phyloP scores from a whole-genome alignment of 1,284 basidiomycete genomes.

The Prillingera fragicola region DNA sequence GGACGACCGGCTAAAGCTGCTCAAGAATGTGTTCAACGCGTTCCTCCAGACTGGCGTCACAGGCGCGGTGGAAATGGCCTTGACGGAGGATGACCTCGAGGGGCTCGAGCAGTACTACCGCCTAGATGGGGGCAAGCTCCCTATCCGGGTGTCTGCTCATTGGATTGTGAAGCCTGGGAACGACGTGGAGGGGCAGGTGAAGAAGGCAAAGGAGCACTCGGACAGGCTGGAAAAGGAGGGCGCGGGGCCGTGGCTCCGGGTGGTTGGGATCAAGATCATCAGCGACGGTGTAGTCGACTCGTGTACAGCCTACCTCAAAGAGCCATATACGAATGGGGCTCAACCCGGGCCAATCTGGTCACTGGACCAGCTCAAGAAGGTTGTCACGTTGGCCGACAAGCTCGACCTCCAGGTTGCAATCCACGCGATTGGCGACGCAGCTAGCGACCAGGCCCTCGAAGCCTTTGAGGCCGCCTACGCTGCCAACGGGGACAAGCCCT shows the following conservation, averaged over 20 bases:
- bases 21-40: slow-evolving; percentile 19
- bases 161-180: slow-evolving; percentile 23
- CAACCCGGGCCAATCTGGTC: slow-evolving; percentile 29
- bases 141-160: slow-evolving; percentile 22
- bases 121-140: slow-evolving; percentile 14
- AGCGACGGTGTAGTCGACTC: slow-evolving; percentile 32
- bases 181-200: slow-evolving; percentile 14
- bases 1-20: slow-evolving; percentile 15
- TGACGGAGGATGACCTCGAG: slow-evolving; percentile 18
- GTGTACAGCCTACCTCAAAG: slow-evolving; percentile 30
- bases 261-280: slow-evolving; percentile 36
- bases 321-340: slow-evolving; percentile 24
- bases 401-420: slow-evolving; percentile 29
- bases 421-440: slow-evolving; percentile 35
- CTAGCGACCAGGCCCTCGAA: slow-evolving; percentile 27
- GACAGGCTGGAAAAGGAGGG: slow-evolving; percentile 12
- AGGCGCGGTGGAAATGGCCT: slow-evolving; percentile 32
- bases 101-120: slow-evolving; percentile 24
- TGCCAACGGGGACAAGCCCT: slow-evolving; percentile 13
- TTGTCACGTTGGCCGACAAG: slow-evolving; percentile 24
- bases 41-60: slow-evolving; percentile 26
- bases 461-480: slow-evolving; percentile 22
- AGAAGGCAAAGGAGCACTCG: slow-evolving; percentile 16
- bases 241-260: slow-evolving; percentile 20
- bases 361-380: slow-evolving; percentile 16